A percentile compares a stretch with the other conserved stretches of the same genome.
Evolutionary conservation across 163 green algal species (phyloP).

Genomic region (Volvox carteri): DNA sequence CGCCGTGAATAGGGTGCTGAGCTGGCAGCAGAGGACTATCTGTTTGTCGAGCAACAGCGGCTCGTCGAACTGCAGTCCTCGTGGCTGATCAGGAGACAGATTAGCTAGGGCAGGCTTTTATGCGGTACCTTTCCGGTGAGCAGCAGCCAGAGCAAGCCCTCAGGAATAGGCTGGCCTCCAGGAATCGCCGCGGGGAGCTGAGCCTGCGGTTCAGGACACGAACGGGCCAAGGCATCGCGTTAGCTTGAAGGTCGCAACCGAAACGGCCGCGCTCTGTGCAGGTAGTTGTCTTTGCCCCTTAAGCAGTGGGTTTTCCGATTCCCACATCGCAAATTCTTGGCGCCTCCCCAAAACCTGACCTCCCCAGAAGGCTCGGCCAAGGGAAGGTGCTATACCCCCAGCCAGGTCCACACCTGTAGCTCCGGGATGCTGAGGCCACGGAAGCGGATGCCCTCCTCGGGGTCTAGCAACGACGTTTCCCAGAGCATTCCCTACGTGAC

Average conservation of each 20-base stretch:
- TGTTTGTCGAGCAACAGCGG: too few species aligned
- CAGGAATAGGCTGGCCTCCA: constrained; percentile 93
- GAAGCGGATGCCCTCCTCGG: constrained; percentile 98
- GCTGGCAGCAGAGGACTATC: too few species aligned
- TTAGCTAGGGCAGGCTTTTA: too few species aligned
- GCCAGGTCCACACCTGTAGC: constrained; percentile 77
- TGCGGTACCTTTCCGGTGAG: constrained; percentile 90
- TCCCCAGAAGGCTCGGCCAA: neutral
- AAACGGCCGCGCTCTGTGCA: neutral
- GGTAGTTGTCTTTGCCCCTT: neutral
- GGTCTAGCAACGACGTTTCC: constrained; percentile 97
- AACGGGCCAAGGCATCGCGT: neutral
- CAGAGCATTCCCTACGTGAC: constrained; percentile 95
- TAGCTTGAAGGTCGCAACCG: neutral
- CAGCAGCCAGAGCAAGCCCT: constrained; percentile 98
- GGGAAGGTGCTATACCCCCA: neutral
- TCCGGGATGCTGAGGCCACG: constrained; percentile 95
- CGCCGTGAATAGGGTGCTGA: too few species aligned
- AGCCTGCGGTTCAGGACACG: constrained; percentile 66
- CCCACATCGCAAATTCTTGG: neutral
- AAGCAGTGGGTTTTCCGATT: neutral
- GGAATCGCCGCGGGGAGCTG: constrained; percentile 81
- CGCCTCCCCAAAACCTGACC: neutral
- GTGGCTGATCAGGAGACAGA: too few species aligned
- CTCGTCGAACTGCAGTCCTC: too few species aligned